phyloP scores from a whole-genome alignment of 208 protist genomes.

The Trypanosoma vivax region DNA sequence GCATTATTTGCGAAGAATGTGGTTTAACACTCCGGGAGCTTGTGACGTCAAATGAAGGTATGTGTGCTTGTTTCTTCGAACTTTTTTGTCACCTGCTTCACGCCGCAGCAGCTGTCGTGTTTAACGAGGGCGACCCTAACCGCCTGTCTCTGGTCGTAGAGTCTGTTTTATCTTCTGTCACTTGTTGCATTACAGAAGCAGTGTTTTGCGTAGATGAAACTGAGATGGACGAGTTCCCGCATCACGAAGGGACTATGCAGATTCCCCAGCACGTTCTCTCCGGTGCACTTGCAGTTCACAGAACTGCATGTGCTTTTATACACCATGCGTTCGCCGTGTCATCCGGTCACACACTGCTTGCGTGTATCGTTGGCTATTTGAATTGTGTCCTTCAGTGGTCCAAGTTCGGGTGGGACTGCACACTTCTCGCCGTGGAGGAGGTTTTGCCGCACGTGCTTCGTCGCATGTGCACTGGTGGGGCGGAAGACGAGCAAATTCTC shows the following conservation, averaged over 20 bases:
- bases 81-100: background rate
- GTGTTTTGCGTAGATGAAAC: constrained; percentile 3
- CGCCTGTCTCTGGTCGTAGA: background rate
- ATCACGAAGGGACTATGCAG: no score
- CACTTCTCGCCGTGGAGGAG: background rate
- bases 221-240: background rate
- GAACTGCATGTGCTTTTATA: background rate
- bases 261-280: no score
- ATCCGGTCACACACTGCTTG: background rate
- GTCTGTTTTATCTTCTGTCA: constrained; percentile 2
- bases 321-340: background rate
- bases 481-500: background rate
- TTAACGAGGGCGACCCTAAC: background rate
- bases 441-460: constrained; percentile 9
- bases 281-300: background rate
- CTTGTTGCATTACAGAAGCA: constrained; percentile 8
- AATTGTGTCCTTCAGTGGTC: constrained; percentile 7
- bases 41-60: background rate
- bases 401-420: background rate
- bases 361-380: background rate
- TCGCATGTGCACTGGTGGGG: background rate
- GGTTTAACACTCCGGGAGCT: background rate
- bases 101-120: background rate
- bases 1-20: constrained; percentile 16
- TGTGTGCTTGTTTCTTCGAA: constrained; percentile 4